phyloP scores from a whole-genome alignment of 805 yeast species.

The Lipomyces lipofer region DNA sequence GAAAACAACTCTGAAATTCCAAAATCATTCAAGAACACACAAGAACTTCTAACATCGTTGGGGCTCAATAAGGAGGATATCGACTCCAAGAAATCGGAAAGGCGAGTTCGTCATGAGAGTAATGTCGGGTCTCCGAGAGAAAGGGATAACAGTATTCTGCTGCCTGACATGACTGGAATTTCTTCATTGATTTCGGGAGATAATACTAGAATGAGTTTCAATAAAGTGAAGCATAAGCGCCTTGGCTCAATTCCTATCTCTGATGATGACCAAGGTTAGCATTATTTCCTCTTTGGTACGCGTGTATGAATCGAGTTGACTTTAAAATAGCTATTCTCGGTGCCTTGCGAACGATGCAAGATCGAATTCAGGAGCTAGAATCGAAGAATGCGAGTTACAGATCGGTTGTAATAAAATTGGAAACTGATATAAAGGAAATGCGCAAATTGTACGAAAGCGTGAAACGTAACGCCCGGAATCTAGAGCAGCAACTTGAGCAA shows the following conservation, averaged over 20 bases:
- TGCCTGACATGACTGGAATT: conserved; percentile 31
- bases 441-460: conserved; percentile 8
- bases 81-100: background rate
- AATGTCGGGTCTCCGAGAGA: background rate
- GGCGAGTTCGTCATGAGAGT: background rate
- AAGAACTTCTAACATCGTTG: conserved; percentile 18
- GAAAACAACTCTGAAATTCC: conserved; percentile 14
- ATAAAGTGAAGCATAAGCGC: conserved; percentile 6
- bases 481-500: conserved; percentile 23
- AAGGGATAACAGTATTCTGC: background rate
- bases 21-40: conserved; percentile 15
- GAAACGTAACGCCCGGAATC: background rate
- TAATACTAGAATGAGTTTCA: background rate
- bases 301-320: background rate
- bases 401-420: conserved; percentile 9
- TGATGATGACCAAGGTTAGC: conserved; percentile 26
- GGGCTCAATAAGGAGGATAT: conserved; percentile 10
- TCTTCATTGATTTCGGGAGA: conserved; percentile 22
- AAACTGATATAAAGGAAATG: conserved; percentile 5
- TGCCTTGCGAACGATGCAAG: conserved; percentile 26
- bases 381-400: conserved; percentile 16
- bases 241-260: conserved; percentile 28
- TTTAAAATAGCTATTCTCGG: conserved; percentile 14
- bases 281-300: background rate
- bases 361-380: conserved; percentile 24